Evolutionary conservation across 2,329 filamentous ascomycete species (phyloP).

Genomic region (Sporothrix brunneoviolacea): DNA sequence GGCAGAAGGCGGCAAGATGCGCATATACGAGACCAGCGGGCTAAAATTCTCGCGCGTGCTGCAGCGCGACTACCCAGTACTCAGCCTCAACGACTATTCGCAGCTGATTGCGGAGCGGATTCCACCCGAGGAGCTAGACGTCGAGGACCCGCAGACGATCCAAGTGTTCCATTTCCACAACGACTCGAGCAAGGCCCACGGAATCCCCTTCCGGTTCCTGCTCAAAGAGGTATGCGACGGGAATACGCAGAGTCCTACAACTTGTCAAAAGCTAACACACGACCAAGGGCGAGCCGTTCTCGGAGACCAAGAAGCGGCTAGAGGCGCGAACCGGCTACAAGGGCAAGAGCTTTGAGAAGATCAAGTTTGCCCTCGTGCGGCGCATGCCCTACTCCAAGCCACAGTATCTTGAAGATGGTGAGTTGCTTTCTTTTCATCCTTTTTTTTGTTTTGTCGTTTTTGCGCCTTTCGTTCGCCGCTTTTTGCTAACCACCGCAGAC

Average conservation of each 20-base stretch:
- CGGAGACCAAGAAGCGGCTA: constrained; percentile 88
- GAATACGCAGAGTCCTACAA: not conserved
- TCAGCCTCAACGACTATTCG: constrained; percentile 79
- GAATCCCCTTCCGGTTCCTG: constrained; percentile 85
- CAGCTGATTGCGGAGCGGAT: constrained; percentile 74
- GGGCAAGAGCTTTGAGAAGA: constrained; percentile 97
- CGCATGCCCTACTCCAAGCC: constrained; percentile 69
- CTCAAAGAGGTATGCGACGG: constrained; percentile 62
- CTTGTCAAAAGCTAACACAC: not conserved
- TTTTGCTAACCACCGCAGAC: constrained; percentile 37
- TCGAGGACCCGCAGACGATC: constrained; percentile 54
- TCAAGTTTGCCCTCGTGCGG: constrained; percentile 83
- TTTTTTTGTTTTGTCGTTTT: not conserved
- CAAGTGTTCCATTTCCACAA: constrained; percentile 89
- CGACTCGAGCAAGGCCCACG: constrained; percentile 76
- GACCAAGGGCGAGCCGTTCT: constrained; percentile 70
- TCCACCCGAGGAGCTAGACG: constrained; percentile 63
- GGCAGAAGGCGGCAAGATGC: constrained; percentile 58
- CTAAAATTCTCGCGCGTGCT: constrained; percentile 82
- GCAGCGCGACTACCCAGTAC: constrained; percentile 61
- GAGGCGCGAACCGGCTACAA: constrained; percentile 91
- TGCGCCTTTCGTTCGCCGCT: no score
- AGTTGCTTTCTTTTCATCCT: constrained; percentile 25
- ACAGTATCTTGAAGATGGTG: constrained; percentile 81
- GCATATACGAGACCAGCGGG: constrained; percentile 75